Evolutionary conservation across 768 basidiomycete species (phyloP).

Genomic region (Lactarius quietus): DNA sequence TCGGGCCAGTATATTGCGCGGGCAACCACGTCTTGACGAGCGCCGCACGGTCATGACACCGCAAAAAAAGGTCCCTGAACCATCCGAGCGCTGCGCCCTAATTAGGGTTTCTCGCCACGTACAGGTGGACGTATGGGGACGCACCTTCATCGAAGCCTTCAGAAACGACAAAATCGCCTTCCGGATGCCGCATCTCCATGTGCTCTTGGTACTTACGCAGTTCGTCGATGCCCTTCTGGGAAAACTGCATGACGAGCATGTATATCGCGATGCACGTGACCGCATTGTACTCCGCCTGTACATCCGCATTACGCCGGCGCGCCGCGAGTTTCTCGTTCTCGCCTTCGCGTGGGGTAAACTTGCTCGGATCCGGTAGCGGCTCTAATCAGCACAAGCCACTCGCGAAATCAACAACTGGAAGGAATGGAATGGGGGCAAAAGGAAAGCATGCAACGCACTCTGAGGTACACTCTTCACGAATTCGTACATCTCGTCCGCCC

Average conservation of each 20-base stretch:
- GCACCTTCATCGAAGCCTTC: conserved; percentile 78
- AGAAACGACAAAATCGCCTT: conserved; percentile 71
- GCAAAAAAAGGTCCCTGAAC: conserved; percentile 93
- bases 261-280: conserved; percentile 86
- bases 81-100: conserved; percentile 62
- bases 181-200: conserved; percentile 74
- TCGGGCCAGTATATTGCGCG: conserved; percentile 75
- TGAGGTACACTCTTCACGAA: conserved; percentile 81
- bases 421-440: conserved; percentile 1
- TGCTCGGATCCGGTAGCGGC: conserved; percentile 74
- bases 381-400: no score
- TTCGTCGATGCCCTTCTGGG: conserved; percentile 87
- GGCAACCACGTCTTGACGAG: conserved; percentile 86
- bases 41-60: conserved; percentile 89
- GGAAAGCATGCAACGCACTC: conserved; percentile 47
- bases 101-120: conserved; percentile 21
- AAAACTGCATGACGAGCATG: conserved; percentile 88
- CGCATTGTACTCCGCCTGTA: conserved; percentile 78
- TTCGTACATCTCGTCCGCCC: conserved; percentile 94
- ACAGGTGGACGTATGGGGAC: conserved; percentile 25
- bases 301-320: conserved; percentile 65
- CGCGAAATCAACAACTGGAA: conserved; percentile 23
- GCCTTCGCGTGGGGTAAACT: conserved; percentile 66
- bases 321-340: conserved; percentile 69
- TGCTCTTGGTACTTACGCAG: conserved; percentile 77